Base-by-base conservation (phyloP, 73 alveolate species). In the Stentor coeruleus region DNA sequence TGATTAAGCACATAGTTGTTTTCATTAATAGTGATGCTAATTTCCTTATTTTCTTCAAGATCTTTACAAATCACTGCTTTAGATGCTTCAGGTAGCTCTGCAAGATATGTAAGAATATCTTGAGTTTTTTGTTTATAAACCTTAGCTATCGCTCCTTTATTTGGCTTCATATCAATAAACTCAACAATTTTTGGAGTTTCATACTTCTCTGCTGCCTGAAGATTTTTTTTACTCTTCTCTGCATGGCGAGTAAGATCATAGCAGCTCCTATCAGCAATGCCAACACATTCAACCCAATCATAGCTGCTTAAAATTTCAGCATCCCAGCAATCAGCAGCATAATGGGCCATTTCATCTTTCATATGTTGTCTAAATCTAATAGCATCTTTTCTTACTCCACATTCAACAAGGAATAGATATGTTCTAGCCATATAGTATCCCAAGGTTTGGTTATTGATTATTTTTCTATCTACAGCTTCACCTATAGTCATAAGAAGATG, bases 291-390 rank as follows among this genome's bases (percentile, higher is more conserved):
- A 58, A 96, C 91, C 99, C 99, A 98, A 31, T 99, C 99, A 83
- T 95, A 93, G 38, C 99, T 96, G 39, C 98, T 94, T 82, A 92
- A 97, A 42, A 98, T 97, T 91, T 97, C 99, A 20, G 99, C 99
- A 88, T 98, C 99, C 99, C 99, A 98, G 92, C 99, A 98, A 87
- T 98, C 99, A 37, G 91, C 66, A 41, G 99, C 99, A 90, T 98
- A 98, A 90, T 98, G 99, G 42, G 99, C 99, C 99, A 97, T 98
- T 93, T 98, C 99, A 74, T 92, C 96, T 20, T 92, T 90, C 87
- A 95, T 77, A 90, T 98, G 99, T 91, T 98, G 99, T 79, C 99
- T 92, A 89, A 98, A 97, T 77, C 99, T 93, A 49, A 98, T 91
- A 76, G 95, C 98, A 35, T 90, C 97, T 85, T 85, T 55, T 57